phyloP scores from a whole-genome alignment of 2,329 filamentous ascomycete genomes.

The Hawksworthiomyces lignivorus region DNA sequence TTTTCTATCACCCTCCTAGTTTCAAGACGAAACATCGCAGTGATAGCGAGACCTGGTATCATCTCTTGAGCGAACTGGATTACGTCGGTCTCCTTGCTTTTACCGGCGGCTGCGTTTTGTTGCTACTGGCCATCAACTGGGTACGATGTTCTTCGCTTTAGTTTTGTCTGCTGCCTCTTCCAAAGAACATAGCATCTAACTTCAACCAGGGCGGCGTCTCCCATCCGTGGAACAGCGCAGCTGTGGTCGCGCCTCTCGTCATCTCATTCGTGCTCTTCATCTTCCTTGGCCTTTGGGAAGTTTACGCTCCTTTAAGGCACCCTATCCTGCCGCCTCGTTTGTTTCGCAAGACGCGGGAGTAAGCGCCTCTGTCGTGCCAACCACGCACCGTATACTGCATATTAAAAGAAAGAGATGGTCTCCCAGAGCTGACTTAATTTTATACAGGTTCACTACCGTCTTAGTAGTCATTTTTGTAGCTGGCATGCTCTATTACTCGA shows the following conservation, averaged over 20 bases:
- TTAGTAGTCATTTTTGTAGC: conserved; percentile 14
- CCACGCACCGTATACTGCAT: no score
- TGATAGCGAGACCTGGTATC: conserved; percentile 17
- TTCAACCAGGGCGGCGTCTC: conserved; percentile 3
- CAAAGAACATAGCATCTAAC: background rate
- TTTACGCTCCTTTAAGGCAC: conserved; percentile 1
- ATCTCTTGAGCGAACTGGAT: conserved; percentile 12
- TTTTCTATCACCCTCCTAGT: conserved; percentile 27
- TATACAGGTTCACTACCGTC: conserved; percentile 13
- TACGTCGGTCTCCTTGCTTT: conserved; percentile 5
- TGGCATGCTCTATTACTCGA: conserved; percentile 21
- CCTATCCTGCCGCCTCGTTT: conserved; percentile 6
- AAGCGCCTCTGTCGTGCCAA: no score
- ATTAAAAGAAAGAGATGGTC: no score
- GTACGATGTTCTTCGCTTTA: background rate
- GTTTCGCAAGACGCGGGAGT: conserved; percentile 4
- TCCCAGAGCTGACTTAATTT: background rate
- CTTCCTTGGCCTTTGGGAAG: conserved; percentile 10
- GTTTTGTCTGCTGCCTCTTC: background rate
- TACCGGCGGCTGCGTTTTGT: background rate
- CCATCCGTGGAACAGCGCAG: conserved; percentile 7
- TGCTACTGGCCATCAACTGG: conserved; percentile 6
- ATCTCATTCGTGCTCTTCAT: background rate
- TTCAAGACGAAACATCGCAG: conserved; percentile 25
- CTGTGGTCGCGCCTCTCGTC: conserved; percentile 4